phyloP scores from a whole-genome alignment of 2,329 filamentous ascomycete genomes.

The Trichophyton benhamiae region DNA sequence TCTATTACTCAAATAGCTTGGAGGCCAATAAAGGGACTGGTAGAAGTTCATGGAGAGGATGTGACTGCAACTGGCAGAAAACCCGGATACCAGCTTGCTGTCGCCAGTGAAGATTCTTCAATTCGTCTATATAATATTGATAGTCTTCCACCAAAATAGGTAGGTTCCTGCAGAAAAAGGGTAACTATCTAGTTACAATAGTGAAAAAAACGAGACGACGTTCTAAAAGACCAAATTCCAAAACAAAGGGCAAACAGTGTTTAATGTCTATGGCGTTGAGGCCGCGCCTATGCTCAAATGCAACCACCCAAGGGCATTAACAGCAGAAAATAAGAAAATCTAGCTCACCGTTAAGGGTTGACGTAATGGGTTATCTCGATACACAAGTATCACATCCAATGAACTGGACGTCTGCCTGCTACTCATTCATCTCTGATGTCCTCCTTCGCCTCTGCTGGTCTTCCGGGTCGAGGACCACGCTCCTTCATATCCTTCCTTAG shows the following conservation, averaged over 20 bases:
- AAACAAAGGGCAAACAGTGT: constrained; percentile 11
- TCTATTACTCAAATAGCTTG: constrained; percentile 57
- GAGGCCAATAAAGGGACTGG: constrained; percentile 39
- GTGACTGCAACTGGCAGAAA: constrained; percentile 8
- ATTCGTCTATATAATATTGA: constrained; percentile 29
- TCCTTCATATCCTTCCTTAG: constrained; percentile 66
- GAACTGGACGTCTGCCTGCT: background rate
- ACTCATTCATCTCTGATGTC: background rate
- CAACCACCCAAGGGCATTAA: constrained; percentile 10
- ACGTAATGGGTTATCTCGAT: background rate
- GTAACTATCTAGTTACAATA: constrained; percentile 4
- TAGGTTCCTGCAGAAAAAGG: background rate
- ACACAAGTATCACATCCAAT: background rate
- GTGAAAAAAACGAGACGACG: constrained; percentile 13
- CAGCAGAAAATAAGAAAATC: constrained; percentile 9
- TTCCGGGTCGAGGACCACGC: constrained; percentile 60
- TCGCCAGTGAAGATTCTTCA: constrained; percentile 36
- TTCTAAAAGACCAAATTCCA: constrained; percentile 2
- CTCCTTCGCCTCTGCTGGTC: constrained; percentile 34
- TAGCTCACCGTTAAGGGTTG: constrained; percentile 13
- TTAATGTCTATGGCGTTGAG: constrained; percentile 15
- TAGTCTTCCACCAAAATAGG: constrained; percentile 15
- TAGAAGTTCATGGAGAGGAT: constrained; percentile 12
- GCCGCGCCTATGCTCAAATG: constrained; percentile 12
- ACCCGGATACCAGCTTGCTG: constrained; percentile 27